These are phyloP conservation scores for Syzygium jambos DNA, from an alignment of 345 rosid species.

Conservation along the genomic window DNA sequence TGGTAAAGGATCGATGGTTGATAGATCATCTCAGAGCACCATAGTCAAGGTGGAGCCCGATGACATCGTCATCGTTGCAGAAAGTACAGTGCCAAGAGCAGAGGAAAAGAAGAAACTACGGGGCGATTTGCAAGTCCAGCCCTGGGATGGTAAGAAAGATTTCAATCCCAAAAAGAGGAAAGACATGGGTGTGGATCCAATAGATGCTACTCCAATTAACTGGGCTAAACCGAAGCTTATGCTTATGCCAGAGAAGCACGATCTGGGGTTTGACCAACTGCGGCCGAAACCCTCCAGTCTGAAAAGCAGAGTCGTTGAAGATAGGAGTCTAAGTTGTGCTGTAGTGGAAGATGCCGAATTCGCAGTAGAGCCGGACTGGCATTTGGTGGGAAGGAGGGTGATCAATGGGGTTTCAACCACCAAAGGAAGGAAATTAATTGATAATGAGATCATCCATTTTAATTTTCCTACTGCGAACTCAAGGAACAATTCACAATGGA, in stretches of 20 bases:
- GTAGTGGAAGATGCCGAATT: slow-evolving; percentile 38
- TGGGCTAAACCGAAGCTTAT: background rate
- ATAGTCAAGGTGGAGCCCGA: background rate
- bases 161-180: background rate
- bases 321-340: slow-evolving; percentile 11
- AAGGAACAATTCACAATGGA: slow-evolving; percentile 19
- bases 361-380: slow-evolving; percentile 45
- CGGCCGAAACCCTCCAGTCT: background rate
- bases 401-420: slow-evolving; percentile 46
- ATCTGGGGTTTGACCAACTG: background rate
- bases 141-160: background rate
- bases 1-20: background rate
- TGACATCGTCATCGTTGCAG: background rate
- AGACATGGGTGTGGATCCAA: background rate
- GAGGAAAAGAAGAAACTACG: background rate
- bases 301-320: slow-evolving; percentile 4
- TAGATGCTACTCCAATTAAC: background rate
- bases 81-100: background rate
- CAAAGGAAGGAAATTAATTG: slow-evolving; percentile 46
- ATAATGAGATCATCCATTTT: slow-evolving; percentile 49
- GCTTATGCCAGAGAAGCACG: background rate
- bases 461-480: slow-evolving; percentile 11
- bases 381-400: slow-evolving; percentile 45
- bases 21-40: background rate
- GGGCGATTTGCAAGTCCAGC: background rate